Evolutionary conservation across 2,329 filamentous ascomycete genomes (phyloP), one percentile per base, ranked within the genome.

Genomic region (Xylariales sp.): DNA sequence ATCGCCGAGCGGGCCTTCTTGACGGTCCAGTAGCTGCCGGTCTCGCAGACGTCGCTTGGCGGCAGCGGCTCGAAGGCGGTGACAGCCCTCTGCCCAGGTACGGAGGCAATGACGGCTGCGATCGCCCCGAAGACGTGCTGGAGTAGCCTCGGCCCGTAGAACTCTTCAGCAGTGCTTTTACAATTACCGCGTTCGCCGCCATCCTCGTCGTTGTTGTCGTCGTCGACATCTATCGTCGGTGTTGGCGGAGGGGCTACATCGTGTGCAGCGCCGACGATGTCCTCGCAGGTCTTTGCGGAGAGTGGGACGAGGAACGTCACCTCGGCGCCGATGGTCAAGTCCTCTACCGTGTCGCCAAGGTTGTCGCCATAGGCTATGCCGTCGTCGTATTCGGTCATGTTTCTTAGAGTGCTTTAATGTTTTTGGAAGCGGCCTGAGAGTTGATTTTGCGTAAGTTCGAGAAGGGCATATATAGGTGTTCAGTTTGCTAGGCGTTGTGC

Each of bases 61-160:
- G 46, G 28, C 28, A 63, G 51, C n/a, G n/a, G n/a, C 3, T 57
- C 50, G 16, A 48, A 37, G 18, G 47, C 43, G 27, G 56, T 57
- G 12, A 57, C 48, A 10, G 61, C 61, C 4, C 29, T 32, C 8
- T 49, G 42, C 17, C 47, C 43, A 3, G 52, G 48, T 2, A 45
- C 28, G 8, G 28, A 21, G 14, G 37, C 37, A 34, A 56, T 51
- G 3, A 47, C 49, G 20, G 49, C 40, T 6, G 55, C 54, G 12
- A 63, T 33, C 13, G 35, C 38, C 3, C 45, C 70, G 4, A 98
- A 73, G 13, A 88, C 87, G 51, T 89, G 85, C 49, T 89, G 85
- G 93, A 93, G 97, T 15, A 86, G 70, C 57, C 95, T 93, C 39
- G 97, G 70, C n/a, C n/a, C n/a, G n/a, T n/a, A n/a, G n/a, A n/a